Percentiles rank a stretch among this genome's conserved stretches.
These are phyloP conservation scores for Vanderwaltozyma polyspora DNA, from an alignment of 805 yeast species.

Conservation along the genomic window DNA sequence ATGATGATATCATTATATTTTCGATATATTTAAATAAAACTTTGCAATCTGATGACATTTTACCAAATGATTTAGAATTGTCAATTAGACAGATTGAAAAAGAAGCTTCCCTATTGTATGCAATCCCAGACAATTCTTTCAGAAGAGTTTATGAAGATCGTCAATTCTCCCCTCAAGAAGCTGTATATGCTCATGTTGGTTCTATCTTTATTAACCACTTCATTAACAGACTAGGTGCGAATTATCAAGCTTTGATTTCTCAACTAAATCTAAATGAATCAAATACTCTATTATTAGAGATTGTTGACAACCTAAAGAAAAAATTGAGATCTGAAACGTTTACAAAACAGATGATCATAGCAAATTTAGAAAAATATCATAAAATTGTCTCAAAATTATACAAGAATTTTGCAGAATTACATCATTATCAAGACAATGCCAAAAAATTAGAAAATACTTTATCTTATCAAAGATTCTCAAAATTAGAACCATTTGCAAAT, in stretches of 20 bases:
- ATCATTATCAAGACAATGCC: slow-evolving; percentile 49
- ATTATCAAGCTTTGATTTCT: slow-evolving; percentile 57
- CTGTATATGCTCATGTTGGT: slow-evolving; percentile 89
- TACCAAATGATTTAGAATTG: slow-evolving; percentile 36
- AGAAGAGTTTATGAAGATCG: slow-evolving; percentile 60
- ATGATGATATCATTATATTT: slow-evolving; percentile 76
- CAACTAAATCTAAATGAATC: slow-evolving; percentile 53
- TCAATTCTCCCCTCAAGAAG: slow-evolving; percentile 83
- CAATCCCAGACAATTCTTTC: slow-evolving; percentile 81
- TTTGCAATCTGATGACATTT: slow-evolving; percentile 33
- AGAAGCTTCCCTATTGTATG: slow-evolving; percentile 86
- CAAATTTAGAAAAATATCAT: slow-evolving; percentile 58
- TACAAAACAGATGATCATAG: slow-evolving; percentile 72
- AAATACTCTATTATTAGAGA: slow-evolving; percentile 55
- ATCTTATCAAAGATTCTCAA: slow-evolving; percentile 77
- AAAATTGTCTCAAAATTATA: slow-evolving; percentile 72
- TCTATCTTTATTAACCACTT: slow-evolving; percentile 89
- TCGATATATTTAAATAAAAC: slow-evolving; percentile 72
- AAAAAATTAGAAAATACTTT: slow-evolving; percentile 56
- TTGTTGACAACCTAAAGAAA: slow-evolving; percentile 68
- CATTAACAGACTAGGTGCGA: slow-evolving; percentile 87
- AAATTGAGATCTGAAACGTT: slow-evolving; percentile 88
- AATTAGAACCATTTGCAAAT: slow-evolving; percentile 59
- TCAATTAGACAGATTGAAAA: slow-evolving; percentile 82
- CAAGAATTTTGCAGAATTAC: slow-evolving; percentile 83